Evolutionary conservation across 495 filamentous ascomycete species (phyloP).

Genomic region (Trichoderma erinaceum): DNA sequence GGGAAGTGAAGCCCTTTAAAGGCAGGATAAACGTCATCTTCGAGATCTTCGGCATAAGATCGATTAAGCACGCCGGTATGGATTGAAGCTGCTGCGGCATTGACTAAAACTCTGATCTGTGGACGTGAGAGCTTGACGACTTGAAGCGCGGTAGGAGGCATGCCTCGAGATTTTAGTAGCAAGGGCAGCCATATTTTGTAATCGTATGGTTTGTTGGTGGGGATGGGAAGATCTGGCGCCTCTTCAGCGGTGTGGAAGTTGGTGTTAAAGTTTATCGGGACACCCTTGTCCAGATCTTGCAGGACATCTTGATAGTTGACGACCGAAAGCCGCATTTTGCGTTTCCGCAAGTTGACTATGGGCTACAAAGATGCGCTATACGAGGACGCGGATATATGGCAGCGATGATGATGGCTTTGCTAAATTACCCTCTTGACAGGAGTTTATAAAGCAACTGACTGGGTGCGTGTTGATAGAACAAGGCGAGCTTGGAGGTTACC

Average conservation of each 20-base stretch:
- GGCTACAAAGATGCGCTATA: not conserved
- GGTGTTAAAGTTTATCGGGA: constrained; percentile 22
- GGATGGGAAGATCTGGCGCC: constrained; percentile 21
- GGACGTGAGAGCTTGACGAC: constrained; percentile 14
- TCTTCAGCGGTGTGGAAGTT: constrained; percentile 21
- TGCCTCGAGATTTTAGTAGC: constrained; percentile 20
- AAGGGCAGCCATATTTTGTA: constrained; percentile 27
- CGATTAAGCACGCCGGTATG: constrained; percentile 20
- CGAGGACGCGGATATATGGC: no score
- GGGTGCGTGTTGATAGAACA: no score
- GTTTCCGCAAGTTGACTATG: not conserved
- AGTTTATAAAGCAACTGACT: no score
- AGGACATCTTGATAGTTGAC: constrained; percentile 17
- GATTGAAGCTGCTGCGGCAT: constrained; percentile 18
- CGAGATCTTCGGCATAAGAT: constrained; percentile 21
- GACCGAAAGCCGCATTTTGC: constrained; percentile 13
- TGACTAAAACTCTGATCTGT: constrained; percentile 20
- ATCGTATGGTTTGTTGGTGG: constrained; percentile 21
- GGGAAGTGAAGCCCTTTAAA: constrained; percentile 22
- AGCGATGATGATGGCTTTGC: no score
- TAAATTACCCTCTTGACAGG: no score
- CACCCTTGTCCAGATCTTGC: constrained; percentile 19
- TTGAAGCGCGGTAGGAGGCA: constrained; percentile 17
- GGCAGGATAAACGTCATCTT: constrained; percentile 19
- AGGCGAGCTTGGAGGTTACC: not conserved